phyloP scores from a whole-genome alignment of 257 asterid species.

The Salvia splendens region DNA sequence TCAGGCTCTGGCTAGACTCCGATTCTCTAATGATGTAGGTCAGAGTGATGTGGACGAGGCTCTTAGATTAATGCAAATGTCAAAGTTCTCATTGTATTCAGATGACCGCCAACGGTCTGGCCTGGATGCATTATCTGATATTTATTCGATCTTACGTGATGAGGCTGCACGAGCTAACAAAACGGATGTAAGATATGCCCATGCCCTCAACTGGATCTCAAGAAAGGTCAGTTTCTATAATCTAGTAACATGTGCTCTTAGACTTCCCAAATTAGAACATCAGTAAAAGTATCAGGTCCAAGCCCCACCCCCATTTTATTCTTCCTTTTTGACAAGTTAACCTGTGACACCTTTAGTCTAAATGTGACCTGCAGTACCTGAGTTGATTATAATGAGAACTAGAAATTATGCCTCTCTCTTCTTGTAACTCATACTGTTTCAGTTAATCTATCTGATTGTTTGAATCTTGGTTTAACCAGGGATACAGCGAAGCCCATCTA shows the following conservation, averaged over 20 bases:
- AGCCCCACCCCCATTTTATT: background rate
- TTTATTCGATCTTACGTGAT: constrained; percentile 89
- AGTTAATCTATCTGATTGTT: constrained; percentile 22
- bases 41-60: constrained; percentile 99
- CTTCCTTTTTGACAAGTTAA: background rate
- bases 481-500: constrained; percentile 95
- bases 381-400: background rate
- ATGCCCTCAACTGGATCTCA: constrained; percentile 97
- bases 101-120: constrained; percentile 92
- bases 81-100: constrained; percentile 93
- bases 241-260: background rate
- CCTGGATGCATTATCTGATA: constrained; percentile 93
- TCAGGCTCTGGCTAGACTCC: constrained; percentile 95
- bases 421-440: background rate
- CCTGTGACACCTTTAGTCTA: background rate
- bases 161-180: constrained; percentile 85
- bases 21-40: constrained; percentile 67
- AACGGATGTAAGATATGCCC: constrained; percentile 89
- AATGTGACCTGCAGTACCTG: no score
- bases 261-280: background rate
- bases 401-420: background rate
- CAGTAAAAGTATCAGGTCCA: background rate
- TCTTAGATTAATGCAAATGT: constrained; percentile 97
- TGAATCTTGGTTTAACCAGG: constrained; percentile 54
- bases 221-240: constrained; percentile 70